Conservation (phyloP, 305 asterid genomes). For the Fraxinus velutina region DNA sequence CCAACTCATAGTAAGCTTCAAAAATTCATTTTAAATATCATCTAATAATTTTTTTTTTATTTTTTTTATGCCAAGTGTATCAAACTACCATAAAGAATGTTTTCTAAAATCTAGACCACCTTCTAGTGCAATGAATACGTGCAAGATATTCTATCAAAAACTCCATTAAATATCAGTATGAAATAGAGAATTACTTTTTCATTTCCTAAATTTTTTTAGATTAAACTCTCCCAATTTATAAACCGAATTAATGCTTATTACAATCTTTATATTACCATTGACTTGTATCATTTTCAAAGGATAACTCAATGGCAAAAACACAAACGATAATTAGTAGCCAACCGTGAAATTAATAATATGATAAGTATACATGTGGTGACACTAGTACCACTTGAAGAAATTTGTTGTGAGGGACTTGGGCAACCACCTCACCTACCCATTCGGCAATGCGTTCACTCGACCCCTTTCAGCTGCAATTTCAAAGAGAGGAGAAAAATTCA, state of each 20-base stretch:
- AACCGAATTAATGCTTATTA: background rate
- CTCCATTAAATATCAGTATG: too few species aligned
- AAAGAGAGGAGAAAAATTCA: slow-evolving; percentile 8
- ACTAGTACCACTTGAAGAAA: slow-evolving; percentile 81
- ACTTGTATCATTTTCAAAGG: background rate
- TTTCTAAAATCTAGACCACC: too few species aligned
- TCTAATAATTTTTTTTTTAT: too few species aligned
- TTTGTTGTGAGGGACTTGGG: slow-evolving; percentile 36
- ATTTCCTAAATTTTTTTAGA: too few species aligned
- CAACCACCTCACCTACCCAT: slow-evolving; percentile 40
- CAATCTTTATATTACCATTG: background rate
- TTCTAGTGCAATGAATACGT: too few species aligned
- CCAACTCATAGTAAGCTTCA: background rate
- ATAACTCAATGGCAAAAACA: background rate
- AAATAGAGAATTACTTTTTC: too few species aligned
- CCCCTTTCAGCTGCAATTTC: slow-evolving; percentile 44
- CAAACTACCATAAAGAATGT: too few species aligned
- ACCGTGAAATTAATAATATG: background rate
- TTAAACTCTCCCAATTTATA: too few species aligned
- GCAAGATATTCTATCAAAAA: too few species aligned
- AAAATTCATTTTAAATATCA: background rate
- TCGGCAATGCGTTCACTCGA: slow-evolving; percentile 35
- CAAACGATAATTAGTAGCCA: background rate
- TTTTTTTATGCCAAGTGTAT: too few species aligned
- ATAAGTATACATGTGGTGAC: slow-evolving; percentile 68